Base-by-base conservation (phyloP, 2,329 filamentous ascomycete genomes). In the Kalaharituber pfeilii region DNA sequence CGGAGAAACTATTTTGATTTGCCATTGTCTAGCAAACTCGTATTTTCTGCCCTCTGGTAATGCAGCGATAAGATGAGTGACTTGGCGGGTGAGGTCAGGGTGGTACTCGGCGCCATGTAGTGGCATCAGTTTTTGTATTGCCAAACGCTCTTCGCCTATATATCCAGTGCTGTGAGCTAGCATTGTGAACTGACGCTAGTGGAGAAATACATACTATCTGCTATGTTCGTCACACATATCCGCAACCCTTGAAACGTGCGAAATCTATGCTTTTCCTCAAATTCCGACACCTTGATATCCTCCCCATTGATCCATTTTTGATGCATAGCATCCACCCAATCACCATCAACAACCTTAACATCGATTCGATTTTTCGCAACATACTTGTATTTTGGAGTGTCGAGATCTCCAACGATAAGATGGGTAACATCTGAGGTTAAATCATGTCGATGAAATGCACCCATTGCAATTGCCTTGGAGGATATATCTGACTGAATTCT, bases 371-470 rank as follows among this genome's bases (percentile, higher is more conserved):
- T 84, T 65, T 82, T 85, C 53, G 89, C 91, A 64, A 96, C 89
- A 73, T 94, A 94, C 67, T 81, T 83, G 70, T 98, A 98, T 69
- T 98, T 98, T 50, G 84, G 79, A 0, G 89, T 96, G 66, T 89
- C 79, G 64, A 86, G 84, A 64, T 84, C 81, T 67, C 88, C 91
- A 58, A 94, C 86, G 59, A 98, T 77, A 49, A 98, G 79, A 71
- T 98, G 91, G 4, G 91, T 96, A 49, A 94, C 86, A 67, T 95
- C 86, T 54, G 84, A 85, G n/a, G 88, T 96, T 45, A 98, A 78
- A 67, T 98, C 88, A 68, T 87, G 83, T 64, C 84, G 87, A 73
- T 94, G 84, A 57, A 77, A 69, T 51, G 88, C 91, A 60, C 91
- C 91, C 73, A 98, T 86, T 66, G 94, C 79, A 59, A 73, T 69